Conservation (phyloP, 169 alveolate genomes). For the Ichthyophthirius multifiliis region DNA sequence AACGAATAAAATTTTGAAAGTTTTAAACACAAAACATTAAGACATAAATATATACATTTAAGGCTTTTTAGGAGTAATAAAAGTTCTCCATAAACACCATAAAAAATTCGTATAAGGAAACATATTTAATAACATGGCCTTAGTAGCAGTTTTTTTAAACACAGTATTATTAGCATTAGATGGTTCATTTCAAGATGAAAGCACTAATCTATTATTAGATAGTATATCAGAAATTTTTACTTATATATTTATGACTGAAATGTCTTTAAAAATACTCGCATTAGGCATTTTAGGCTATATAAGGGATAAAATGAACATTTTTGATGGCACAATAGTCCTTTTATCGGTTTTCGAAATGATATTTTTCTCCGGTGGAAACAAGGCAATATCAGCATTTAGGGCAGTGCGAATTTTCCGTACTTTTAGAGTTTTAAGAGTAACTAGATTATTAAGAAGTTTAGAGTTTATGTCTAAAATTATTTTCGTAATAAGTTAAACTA, state of each 20-base stretch:
- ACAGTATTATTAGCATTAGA: conserved; percentile 60
- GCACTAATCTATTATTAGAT: not conserved
- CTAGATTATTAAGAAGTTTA: conserved; percentile 76
- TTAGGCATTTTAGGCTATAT: conserved; percentile 36
- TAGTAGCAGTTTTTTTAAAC: conserved; percentile 53
- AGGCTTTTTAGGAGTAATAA: not conserved
- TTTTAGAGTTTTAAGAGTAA: conserved; percentile 83
- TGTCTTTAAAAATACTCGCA: conserved; percentile 56
- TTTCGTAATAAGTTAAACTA: conserved; percentile 30
- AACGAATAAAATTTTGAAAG: not conserved
- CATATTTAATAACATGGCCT: no score
- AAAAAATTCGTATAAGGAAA: no score
- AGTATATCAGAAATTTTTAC: conserved; percentile 45
- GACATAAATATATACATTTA: not conserved
- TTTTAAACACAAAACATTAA: not conserved
- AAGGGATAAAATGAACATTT: conserved; percentile 37
- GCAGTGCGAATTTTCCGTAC: conserved; percentile 83
- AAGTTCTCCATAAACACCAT: not conserved
- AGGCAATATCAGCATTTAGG: conserved; percentile 66
- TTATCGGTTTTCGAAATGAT: conserved; percentile 50
- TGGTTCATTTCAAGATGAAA: conserved; percentile 32
- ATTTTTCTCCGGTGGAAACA: conserved; percentile 45
- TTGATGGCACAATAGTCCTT: conserved; percentile 49
- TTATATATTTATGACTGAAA: conserved; percentile 44
- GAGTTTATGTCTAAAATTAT: conserved; percentile 65